Evolutionary conservation across 1,139 yeast species (phyloP).

Genomic region (Arxiozyma heterogenica): DNA sequence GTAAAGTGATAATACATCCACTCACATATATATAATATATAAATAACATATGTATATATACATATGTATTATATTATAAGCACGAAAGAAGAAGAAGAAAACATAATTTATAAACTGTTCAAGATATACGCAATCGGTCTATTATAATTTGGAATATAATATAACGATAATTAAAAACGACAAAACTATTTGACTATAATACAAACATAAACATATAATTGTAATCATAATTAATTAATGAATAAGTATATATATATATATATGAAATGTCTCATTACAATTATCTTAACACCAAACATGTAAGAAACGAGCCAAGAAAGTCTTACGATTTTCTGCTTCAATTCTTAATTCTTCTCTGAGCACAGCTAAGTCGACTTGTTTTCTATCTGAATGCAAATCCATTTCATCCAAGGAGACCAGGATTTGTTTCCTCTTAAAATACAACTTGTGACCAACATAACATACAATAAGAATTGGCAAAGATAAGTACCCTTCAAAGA

Average conservation of each 20-base stretch:
- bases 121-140: background rate
- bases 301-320: slow-evolving; percentile 44
- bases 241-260: too few relatives aligned
- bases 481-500: slow-evolving; percentile 56
- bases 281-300: slow-evolving; percentile 43
- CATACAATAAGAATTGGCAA: slow-evolving; percentile 51
- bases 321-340: slow-evolving; percentile 43
- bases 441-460: slow-evolving; percentile 49
- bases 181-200: background rate
- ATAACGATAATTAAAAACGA: too few relatives aligned
- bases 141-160: too few relatives aligned
- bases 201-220: background rate
- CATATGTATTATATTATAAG: too few relatives aligned
- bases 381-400: slow-evolving; percentile 64
- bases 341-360: slow-evolving; percentile 57
- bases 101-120: too few relatives aligned
- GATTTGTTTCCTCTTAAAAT: slow-evolving; percentile 45
- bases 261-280: background rate
- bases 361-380: slow-evolving; percentile 54
- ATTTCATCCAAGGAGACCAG: slow-evolving; percentile 43
- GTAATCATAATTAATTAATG: too few relatives aligned
- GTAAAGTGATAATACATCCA: background rate
- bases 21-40: background rate
- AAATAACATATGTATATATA: background rate
- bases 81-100: background rate